A percentile compares a stretch with the other conserved stretches of the same genome.
phyloP scores from a whole-genome alignment of 345 rosid species.

The Eucalyptus dawsonii region DNA sequence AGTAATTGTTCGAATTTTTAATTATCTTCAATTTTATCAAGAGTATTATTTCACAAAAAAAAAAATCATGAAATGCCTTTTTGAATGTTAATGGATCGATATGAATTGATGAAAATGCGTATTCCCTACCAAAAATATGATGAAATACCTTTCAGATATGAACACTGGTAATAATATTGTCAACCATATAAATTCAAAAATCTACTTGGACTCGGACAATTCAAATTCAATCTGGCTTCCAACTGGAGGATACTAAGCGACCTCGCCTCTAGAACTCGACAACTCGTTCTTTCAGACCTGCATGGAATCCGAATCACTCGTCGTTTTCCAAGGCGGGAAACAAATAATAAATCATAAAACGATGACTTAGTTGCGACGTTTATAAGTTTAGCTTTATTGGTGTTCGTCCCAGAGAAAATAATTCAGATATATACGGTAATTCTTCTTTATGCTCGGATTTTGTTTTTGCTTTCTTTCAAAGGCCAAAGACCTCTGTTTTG shows the following conservation, averaged over 20 bases:
- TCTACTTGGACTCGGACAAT: background rate
- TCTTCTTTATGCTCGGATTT: background rate
- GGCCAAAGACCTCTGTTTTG: no score
- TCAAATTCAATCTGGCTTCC: no score
- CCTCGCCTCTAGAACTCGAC: no score
- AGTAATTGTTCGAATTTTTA: background rate
- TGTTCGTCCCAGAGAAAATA: background rate
- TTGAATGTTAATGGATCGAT: background rate
- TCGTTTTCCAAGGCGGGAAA: background rate
- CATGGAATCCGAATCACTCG: background rate
- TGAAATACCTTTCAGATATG: background rate
- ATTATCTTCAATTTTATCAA: background rate
- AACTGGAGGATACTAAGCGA: no score
- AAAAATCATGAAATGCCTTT: background rate
- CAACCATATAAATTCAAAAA: no score
- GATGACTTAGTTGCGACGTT: background rate
- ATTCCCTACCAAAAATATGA: background rate
- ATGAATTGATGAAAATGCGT: background rate
- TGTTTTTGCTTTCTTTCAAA: background rate
- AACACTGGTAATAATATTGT: background rate
- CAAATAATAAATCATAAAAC: background rate
- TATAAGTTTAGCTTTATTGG: background rate
- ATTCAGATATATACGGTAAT: no score
- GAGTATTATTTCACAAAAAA: background rate
- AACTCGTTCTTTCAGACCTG: background rate